A percentile compares a stretch with the other conserved stretches of the same genome.
Conservation (phyloP, 768 basidiomycete genomes). For the Myochromella boudieri region DNA sequence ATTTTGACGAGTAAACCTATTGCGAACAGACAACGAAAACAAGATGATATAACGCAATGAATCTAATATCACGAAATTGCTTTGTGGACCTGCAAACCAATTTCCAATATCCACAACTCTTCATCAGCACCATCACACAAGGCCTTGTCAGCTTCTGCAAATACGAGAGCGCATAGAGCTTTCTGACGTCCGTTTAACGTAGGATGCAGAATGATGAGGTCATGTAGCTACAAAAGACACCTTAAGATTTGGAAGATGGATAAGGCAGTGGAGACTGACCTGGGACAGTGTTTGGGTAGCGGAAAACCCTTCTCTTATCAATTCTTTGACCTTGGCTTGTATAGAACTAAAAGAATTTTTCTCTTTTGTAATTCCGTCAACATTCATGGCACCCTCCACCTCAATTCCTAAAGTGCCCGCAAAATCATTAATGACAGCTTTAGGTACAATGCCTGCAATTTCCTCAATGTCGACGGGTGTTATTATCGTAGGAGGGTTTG, state of each 20-base stretch:
- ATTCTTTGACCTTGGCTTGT: slow-evolving; percentile 65
- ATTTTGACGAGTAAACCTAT: no score
- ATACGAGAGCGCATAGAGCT: slow-evolving; percentile 72
- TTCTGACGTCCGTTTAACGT: slow-evolving; percentile 81
- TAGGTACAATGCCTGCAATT: slow-evolving; percentile 94
- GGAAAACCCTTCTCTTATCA: slow-evolving; percentile 90
- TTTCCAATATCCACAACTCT: slow-evolving; percentile 91
- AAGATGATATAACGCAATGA: neutral
- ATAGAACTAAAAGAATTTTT: slow-evolving; percentile 58
- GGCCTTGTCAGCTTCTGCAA: slow-evolving; percentile 96
- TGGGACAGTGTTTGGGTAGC: slow-evolving; percentile 87
- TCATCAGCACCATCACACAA: slow-evolving; percentile 96
- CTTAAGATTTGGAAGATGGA: neutral
- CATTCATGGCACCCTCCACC: slow-evolving; percentile 46
- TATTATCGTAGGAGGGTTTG: slow-evolving; percentile 71
- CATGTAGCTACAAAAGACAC: slow-evolving; percentile 68
- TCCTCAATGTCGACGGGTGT: slow-evolving; percentile 84
- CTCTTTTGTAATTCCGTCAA: slow-evolving; percentile 34
- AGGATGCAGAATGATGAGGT: slow-evolving; percentile 82
- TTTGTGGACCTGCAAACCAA: slow-evolving; percentile 77
- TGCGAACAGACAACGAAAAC: no score
- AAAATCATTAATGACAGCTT: slow-evolving; percentile 65
- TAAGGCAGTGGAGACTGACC: slow-evolving; percentile 40
- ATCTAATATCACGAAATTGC: slow-evolving; percentile 34
- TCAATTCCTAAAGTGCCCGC: slow-evolving; percentile 75